Percentiles rank a stretch among this genome's conserved stretches.
These are phyloP conservation scores for Pholiota molesta DNA, from an alignment of 768 basidiomycete species.

Conservation along the genomic window DNA sequence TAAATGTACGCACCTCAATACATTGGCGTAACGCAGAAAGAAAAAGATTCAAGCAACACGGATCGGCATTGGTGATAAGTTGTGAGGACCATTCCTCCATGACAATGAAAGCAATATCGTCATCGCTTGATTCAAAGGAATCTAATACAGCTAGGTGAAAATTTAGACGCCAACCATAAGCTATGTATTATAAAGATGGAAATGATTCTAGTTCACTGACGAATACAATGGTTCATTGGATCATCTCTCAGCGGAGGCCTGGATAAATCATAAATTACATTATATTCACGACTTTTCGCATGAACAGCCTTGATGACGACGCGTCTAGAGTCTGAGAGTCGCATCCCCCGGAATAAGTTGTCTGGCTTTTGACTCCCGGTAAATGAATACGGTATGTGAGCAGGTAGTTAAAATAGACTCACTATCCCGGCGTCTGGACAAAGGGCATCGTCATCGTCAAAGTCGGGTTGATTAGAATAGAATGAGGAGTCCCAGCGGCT, in stretches of 20 bases:
- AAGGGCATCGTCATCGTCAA: slow-evolving; percentile 51
- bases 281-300: slow-evolving; percentile 61
- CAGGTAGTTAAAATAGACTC: slow-evolving; percentile 27
- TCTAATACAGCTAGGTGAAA: slow-evolving; percentile 60
- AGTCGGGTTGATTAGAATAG: slow-evolving; percentile 10
- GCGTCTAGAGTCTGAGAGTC: slow-evolving; percentile 50
- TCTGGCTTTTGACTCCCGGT: slow-evolving; percentile 53
- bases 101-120: slow-evolving; percentile 65
- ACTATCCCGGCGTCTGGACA: slow-evolving; percentile 77
- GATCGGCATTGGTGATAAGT: slow-evolving; percentile 50
- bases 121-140: slow-evolving; percentile 54
- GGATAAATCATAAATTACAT: slow-evolving; percentile 58
- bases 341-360: slow-evolving; percentile 70
- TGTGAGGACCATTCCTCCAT: slow-evolving; percentile 84
- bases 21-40: slow-evolving; percentile 63
- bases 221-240: slow-evolving; percentile 78
- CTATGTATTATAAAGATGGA: not conserved
- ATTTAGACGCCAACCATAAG: not conserved
- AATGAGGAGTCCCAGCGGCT: slow-evolving; percentile 18
- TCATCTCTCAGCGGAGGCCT: slow-evolving; percentile 53
- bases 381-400: slow-evolving; percentile 8
- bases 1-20: slow-evolving; percentile 53
- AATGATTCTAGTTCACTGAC: slow-evolving; percentile 41
- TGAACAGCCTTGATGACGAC: slow-evolving; percentile 74
- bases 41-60: slow-evolving; percentile 55